Evolutionary conservation across 2,329 filamentous ascomycete genomes (phyloP).

Genomic region (Colletotrichum musicola): DNA sequence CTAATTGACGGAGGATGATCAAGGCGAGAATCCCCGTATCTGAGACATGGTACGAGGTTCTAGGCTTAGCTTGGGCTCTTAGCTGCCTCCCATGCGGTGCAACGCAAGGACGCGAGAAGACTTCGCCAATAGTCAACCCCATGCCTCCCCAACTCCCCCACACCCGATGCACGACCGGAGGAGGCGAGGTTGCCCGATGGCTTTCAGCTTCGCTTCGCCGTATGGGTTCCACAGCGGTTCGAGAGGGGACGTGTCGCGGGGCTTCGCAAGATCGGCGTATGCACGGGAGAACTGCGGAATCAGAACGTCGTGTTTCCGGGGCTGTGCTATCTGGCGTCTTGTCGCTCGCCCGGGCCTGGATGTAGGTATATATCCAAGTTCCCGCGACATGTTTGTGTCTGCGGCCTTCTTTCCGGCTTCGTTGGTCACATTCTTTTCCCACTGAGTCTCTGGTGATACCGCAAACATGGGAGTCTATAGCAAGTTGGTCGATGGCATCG

Average conservation of each 20-base stretch:
- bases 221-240: not conserved
- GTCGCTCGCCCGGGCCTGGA: not conserved
- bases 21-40: not conserved
- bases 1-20: conserved; percentile 6
- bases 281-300: conserved; percentile 12
- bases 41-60: conserved; percentile 8
- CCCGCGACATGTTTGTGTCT: not conserved
- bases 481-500: conserved; percentile 47
- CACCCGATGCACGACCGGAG: conserved; percentile 13
- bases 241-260: too few species aligned
- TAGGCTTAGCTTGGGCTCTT: not conserved
- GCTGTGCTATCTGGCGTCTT: too few species aligned
- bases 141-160: conserved; percentile 3
- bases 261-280: not conserved
- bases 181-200: not conserved
- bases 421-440: not conserved
- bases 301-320: not conserved
- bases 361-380: conserved; percentile 14
- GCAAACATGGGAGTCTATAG: conserved; percentile 43
- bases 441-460: not conserved
- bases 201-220: not conserved
- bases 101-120: not conserved
- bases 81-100: not conserved
- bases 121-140: not conserved
- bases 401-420: not conserved